Evolutionary conservation across 2,329 filamentous ascomycete species (phyloP).

Genomic region (Botrytis medusae): DNA sequence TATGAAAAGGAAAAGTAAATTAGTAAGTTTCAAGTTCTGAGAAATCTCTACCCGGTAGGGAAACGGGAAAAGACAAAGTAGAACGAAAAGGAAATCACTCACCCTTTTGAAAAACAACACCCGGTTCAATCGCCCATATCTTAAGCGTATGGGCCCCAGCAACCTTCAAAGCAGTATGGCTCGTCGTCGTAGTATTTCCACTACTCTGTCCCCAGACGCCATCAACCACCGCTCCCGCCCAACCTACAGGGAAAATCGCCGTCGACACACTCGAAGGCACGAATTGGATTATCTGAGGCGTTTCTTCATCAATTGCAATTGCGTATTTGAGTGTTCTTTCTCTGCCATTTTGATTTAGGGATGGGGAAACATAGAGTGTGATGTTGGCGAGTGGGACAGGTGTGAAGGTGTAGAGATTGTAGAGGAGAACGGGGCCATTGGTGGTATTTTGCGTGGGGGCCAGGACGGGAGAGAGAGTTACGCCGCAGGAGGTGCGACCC

Average conservation of each 20-base stretch:
- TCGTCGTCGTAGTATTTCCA: constrained; percentile 36
- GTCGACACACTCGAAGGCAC: constrained; percentile 30
- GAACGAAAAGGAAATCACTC: background rate
- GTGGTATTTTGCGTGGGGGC: constrained; percentile 50
- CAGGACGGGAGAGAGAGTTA: constrained; percentile 55
- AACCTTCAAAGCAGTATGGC: constrained; percentile 27
- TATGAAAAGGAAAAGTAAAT: background rate
- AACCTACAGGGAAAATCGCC: constrained; percentile 30
- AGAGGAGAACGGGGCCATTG: constrained; percentile 57
- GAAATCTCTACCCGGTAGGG: no score
- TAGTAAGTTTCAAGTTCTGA: background rate
- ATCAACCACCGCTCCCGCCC: constrained; percentile 34
- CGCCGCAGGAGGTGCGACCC: constrained; percentile 58
- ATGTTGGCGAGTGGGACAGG: constrained; percentile 42
- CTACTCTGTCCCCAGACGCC: constrained; percentile 34
- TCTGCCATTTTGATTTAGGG: constrained; percentile 50
- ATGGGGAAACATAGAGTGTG: constrained; percentile 53
- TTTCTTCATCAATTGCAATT: constrained; percentile 46
- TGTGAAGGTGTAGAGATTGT: constrained; percentile 61
- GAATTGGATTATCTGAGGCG: constrained; percentile 41
- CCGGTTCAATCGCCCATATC: constrained; percentile 42
- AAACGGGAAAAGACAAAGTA: no score
- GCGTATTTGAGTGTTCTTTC: constrained; percentile 52
- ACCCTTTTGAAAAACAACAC: constrained; percentile 43
- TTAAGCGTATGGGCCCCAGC: constrained; percentile 39